These are phyloP conservation scores for Plasmodium ovale DNA, from an alignment of 169 alveolate species.

Conservation along the genomic window DNA sequence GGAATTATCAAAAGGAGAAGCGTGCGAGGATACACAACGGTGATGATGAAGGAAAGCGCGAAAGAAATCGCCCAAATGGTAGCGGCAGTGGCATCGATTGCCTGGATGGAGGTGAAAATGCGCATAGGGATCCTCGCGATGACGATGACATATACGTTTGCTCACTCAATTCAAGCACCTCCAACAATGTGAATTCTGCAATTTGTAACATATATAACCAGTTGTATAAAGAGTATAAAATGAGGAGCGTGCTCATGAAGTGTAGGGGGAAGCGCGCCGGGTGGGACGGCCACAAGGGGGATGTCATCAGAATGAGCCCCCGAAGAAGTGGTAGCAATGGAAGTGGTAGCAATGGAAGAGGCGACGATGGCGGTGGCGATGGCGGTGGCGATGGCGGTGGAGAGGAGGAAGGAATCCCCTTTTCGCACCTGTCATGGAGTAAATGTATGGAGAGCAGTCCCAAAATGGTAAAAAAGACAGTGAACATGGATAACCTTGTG, in stretches of 20 bases:
- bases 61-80: neutral
- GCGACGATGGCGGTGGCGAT: no score
- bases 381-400: neutral
- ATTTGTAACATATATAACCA: slow-evolving; percentile 48
- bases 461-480: slow-evolving; percentile 3
- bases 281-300: neutral
- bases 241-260: slow-evolving; percentile 7
- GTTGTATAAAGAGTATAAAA: slow-evolving; percentile 64
- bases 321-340: neutral
- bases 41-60: neutral
- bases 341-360: neutral
- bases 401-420: neutral
- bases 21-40: neutral
- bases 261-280: neutral
- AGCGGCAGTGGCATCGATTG: neutral
- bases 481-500: slow-evolving; percentile 25
- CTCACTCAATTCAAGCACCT: slow-evolving; percentile 47
- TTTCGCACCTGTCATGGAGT: neutral
- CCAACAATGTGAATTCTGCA: slow-evolving; percentile 48
- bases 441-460: neutral
- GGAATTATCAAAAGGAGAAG: slow-evolving; percentile 25
- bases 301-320: neutral
- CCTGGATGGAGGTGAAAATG: neutral
- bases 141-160: slow-evolving; percentile 53
- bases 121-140: neutral